phyloP scores from a whole-genome alignment of 1,284 basidiomycete species.

The Naganishia albida region DNA sequence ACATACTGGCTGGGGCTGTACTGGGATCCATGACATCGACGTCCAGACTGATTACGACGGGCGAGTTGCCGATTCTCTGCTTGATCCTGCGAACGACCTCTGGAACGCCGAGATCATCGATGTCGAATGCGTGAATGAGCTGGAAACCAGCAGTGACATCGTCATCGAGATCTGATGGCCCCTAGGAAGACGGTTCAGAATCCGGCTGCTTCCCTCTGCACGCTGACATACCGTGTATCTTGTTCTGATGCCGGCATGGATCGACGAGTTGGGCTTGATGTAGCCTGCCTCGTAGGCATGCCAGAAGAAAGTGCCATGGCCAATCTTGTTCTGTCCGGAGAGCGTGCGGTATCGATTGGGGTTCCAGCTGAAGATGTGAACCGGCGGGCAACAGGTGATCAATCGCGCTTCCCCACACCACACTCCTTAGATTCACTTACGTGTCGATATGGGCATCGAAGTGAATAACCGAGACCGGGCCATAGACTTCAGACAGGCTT shows the following conservation, averaged over 20 bases:
- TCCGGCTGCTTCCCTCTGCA: neutral
- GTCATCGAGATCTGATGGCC: constrained; percentile 40
- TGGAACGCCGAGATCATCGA: constrained; percentile 47
- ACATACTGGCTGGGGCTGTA: constrained; percentile 35
- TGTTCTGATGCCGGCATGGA: constrained; percentile 39
- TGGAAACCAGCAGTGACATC: constrained; percentile 48
- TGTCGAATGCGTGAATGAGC: constrained; percentile 43
- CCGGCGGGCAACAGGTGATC: neutral
- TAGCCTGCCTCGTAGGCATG: constrained; percentile 47
- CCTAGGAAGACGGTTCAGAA: neutral
- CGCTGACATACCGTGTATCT: constrained; percentile 32
- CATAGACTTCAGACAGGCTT: constrained; percentile 51
- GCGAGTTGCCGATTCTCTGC: constrained; percentile 37
- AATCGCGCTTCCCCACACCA: neutral
- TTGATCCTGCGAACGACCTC: constrained; percentile 44
- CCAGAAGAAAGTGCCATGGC: constrained; percentile 50
- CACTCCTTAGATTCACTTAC: constrained; percentile 34
- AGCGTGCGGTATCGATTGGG: constrained; percentile 45
- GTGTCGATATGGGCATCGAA: constrained; percentile 58
- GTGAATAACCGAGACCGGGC: constrained; percentile 54
- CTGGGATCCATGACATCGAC: constrained; percentile 40
- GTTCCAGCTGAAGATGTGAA: constrained; percentile 38
- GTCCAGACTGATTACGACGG: constrained; percentile 37
- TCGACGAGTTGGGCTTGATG: constrained; percentile 61
- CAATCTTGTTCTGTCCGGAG: constrained; percentile 39